phyloP scores from a whole-genome alignment of 768 basidiomycete species.

The Daedalea quercina region DNA sequence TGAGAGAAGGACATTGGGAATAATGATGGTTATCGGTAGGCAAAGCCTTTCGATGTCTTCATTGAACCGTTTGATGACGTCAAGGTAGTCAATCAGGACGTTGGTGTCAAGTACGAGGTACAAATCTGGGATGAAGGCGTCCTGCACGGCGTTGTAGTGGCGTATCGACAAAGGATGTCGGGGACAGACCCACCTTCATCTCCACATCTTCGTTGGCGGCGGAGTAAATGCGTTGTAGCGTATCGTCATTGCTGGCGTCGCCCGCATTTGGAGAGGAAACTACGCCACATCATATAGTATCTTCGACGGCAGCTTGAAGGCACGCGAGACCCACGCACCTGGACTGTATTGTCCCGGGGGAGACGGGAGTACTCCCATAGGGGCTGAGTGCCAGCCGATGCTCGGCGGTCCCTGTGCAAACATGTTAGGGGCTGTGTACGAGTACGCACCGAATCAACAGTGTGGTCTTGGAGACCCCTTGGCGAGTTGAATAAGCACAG shows the following conservation, averaged over 20 bases:
- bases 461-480: too few relatives aligned
- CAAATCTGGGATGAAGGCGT: constrained; percentile 14
- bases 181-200: constrained; percentile 51
- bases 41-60: constrained; percentile 45
- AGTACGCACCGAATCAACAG: not conserved
- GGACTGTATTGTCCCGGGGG: not conserved
- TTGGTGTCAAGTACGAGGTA: constrained; percentile 76
- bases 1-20: constrained; percentile 69
- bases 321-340: not conserved
- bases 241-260: constrained; percentile 12
- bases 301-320: not conserved
- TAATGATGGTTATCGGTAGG: constrained; percentile 53
- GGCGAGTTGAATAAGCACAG: too few relatives aligned
- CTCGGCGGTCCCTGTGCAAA: not conserved
- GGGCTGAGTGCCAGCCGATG: not conserved
- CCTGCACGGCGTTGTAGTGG: constrained; percentile 5
- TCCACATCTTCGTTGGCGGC: constrained; percentile 64
- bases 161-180: not conserved
- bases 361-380: not conserved
- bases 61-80: constrained; percentile 57
- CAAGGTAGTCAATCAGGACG: constrained; percentile 62
- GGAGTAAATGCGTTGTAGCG: constrained; percentile 45
- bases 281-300: not conserved
- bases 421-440: not conserved
- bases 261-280: not conserved